A percentile compares a stretch with the other conserved stretches of the same genome.
These are phyloP conservation scores for Stachybotrys echinatus DNA, from an alignment of 2,329 filamentous ascomycete species.

Conservation along the genomic window DNA sequence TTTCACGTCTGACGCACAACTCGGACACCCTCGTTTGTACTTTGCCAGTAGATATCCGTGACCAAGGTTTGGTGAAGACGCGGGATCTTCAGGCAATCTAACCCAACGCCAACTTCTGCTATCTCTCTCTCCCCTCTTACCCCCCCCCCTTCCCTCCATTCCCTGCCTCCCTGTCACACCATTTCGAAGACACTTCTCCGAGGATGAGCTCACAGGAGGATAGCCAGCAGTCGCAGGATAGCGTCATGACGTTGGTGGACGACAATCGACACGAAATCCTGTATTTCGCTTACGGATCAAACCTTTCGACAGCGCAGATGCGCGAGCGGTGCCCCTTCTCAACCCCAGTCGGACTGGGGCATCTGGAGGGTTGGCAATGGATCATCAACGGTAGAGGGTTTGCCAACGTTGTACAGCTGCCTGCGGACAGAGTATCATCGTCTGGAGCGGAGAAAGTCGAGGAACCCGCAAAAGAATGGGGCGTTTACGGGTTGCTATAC, in stretches of 20 bases:
- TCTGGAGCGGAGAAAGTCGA: constrained; percentile 7
- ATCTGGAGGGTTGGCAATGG: constrained; percentile 55
- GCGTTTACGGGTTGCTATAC: constrained; percentile 56
- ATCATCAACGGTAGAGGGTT: constrained; percentile 63
- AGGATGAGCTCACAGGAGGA: constrained; percentile 24
- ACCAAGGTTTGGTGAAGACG: no score
- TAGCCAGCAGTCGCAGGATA: constrained; percentile 28
- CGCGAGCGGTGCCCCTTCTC: constrained; percentile 52
- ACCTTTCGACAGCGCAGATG: constrained; percentile 65
- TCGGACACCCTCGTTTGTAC: not conserved
- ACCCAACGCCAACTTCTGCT: no score
- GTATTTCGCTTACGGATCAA: constrained; percentile 70
- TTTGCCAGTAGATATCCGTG: not conserved
- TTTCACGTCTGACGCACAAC: not conserved
- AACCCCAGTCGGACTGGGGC: constrained; percentile 49
- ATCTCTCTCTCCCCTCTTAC: no score
- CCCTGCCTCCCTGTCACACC: no score
- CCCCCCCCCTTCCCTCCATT: no score
- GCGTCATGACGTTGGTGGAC: constrained; percentile 27
- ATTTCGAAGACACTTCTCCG: no score
- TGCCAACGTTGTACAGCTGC: constrained; percentile 56
- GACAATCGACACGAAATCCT: constrained; percentile 32
- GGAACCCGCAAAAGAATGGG: constrained; percentile 14
- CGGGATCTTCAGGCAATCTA: no score
- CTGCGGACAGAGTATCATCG: constrained; percentile 3